Evolutionary conservation across 1,139 yeast species (phyloP), one percentile per base, ranked within the genome.

Genomic region (Lodderomyces elongisporus): DNA sequence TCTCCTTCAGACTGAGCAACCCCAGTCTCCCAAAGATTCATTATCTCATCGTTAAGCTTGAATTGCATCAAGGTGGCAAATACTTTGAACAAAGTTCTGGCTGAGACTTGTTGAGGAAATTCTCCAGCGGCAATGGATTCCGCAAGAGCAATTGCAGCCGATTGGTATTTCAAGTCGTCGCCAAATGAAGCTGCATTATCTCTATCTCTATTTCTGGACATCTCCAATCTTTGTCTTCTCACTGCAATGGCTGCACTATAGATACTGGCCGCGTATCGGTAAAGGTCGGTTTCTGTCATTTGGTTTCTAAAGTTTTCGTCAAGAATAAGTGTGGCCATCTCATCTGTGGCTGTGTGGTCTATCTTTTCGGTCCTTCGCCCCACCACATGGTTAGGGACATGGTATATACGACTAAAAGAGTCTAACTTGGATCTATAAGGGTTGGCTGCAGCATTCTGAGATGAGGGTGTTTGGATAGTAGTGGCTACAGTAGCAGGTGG

Each of bases 11-110:
- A 45, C 40, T 60, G 60, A 40, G 57, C 60, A 30, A 67, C 66
- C 5, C 73, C 73, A 17, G 47, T 45, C 47, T 68, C 74, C 74
- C 74, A 68, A 35, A 61, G 49, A 37, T 53, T 56, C 30, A 66
- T 49, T 47, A 62, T 52, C 41, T 66, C 71, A 7, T 56, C 46
- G 35, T 56, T 48, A 35, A 60, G 51, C 36, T 52, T 55, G 44
- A 54, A 65, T 44, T 66, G 72, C 24, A 39, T 27, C 23, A 38
- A 33, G 4, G 42, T 34, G 17, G 35, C 37, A 32, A 41, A 38
- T 46, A 51, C 66, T 62, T 60, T 37, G 63, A 56, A 41, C 47
- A 58, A 42, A 57, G 50, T 31, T 54, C 51, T 44, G 14, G 46
- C 43, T 23, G 46, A 42, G 28, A 63, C 44, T 14, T 54, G 47